Base-by-base conservation (phyloP, 768 basidiomycete species). In the Mycena capillaripes region DNA sequence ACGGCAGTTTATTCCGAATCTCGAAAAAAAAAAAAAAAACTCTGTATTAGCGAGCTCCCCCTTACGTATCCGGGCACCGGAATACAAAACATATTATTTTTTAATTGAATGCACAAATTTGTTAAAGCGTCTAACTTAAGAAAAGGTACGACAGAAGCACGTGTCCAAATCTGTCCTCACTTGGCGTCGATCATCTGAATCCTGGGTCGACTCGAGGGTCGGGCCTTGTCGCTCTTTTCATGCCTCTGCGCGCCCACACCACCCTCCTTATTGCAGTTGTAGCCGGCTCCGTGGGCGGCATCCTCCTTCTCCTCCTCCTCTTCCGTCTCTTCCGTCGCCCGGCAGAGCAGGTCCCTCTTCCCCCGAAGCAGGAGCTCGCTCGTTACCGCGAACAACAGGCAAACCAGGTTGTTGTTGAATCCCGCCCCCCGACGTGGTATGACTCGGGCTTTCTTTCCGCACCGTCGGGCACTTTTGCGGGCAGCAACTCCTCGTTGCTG, bases 281-380 rank as follows among this genome's bases (percentile, higher is more conserved):
- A 72, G 83, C 82, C 65, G 85, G 81, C 53, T 79, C 79, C 55
- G 80, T 90, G 69, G 87, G 81, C 38, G 81, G 82, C 42, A 66
- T 87, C 64, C 65, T 86, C 72, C 53, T 84, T 60, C 55, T 87
- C 69, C 71, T 85, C 70, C 12, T 84, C 67, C 74, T 88, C 55
- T 79, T 79, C 77, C 82, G 83, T 19, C 66, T 86, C 72, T 66
- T 87, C 62, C 81, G 82, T 44, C 82, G 83, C 53, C 73, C 79
- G 12, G 70, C 77, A 21, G 76, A 78, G 30, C 77, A 84, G 1
- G 82, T 78, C 0, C 92, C 92, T 4, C 83, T 93, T 0, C 92
- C 92, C 0, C 92, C 90, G 17, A 84, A 89, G 14, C 92, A 92
- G 73, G 88, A 90, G 19, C 87, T 93, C 27, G 90, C 91, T 6